Conservation (phyloP, 164 flowering plant genomes). For the Berberis thunbergii region DNA sequence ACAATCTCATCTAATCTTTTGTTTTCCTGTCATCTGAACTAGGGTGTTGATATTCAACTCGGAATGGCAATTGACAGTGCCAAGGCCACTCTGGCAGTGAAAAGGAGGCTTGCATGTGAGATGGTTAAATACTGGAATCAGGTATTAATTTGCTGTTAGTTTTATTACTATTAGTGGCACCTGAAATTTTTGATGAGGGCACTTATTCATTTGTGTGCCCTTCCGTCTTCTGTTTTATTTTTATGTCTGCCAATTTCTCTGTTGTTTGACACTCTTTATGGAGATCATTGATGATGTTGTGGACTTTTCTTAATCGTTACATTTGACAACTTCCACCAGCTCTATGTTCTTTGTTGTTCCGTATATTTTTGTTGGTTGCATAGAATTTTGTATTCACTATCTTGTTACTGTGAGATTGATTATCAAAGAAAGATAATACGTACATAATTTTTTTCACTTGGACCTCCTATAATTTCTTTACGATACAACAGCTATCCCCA, state of each 20-base stretch:
- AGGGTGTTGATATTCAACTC: conserved; percentile 93
- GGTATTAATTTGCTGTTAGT: conserved; percentile 29
- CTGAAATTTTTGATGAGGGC: not conserved
- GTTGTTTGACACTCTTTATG: too few relatives aligned
- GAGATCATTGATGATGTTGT: too few relatives aligned
- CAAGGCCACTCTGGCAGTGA: conserved; percentile 95
- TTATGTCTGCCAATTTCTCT: too few relatives aligned
- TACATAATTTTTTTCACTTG: too few relatives aligned
- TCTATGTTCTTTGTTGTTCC: too few relatives aligned
- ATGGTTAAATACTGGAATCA: conserved; percentile 98
- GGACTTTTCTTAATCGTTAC: not conserved
- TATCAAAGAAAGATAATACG: too few relatives aligned
- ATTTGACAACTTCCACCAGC: not conserved
- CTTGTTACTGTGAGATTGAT: too few relatives aligned
- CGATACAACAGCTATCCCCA: too few relatives aligned
- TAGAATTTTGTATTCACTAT: too few relatives aligned
- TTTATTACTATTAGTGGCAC: not conserved
- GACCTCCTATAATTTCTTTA: too few relatives aligned
- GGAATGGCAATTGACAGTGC: conserved; percentile 97
- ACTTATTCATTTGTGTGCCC: not conserved
- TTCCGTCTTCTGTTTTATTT: not conserved
- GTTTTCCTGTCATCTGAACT: conserved; percentile 1
- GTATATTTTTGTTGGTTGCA: not conserved
- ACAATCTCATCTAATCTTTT: not conserved
- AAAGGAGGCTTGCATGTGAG: conserved; percentile 96